Evolutionary conservation across 768 basidiomycete genomes (phyloP), one percentile per base, ranked within the genome.

Genomic region (Boletus rufocinnamomeus): DNA sequence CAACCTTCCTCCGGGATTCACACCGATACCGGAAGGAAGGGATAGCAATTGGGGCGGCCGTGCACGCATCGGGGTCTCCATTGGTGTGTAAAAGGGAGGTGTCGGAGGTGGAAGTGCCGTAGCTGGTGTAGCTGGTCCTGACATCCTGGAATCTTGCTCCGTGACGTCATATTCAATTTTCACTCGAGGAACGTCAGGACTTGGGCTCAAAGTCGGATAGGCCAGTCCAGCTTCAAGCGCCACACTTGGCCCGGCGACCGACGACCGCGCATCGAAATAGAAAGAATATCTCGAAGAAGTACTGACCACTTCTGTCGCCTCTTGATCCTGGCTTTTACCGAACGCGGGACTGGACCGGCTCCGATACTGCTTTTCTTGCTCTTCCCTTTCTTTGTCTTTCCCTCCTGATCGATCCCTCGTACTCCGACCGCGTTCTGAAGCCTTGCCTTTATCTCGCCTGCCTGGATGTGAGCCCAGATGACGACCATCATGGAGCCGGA

Each of bases 401-500:
- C 50, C 60, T 49, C 50, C 25, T 13, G 41, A 35, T 25, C 50
- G 57, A 48, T 64, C 62, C 50, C 49, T 59, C 9, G 54, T 32
- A 14, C 45, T 56, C n/a, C 66, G 61, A 30, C 59, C 64, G 5
- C 60, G 62, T 16, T 67, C 68, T 5, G 47, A 51, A 19, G 48
- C 48, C 61, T 52, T 72, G 17, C 55, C 47, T 49, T 61, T 70
- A 28, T 60, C 60, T 25, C 68, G 64, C 54, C 59, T 74, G 32
- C 66, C 62, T 2, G 28, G 52, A 52, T 72, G 69, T 19, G 69
- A 74, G 25, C 71, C 72, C 46, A 63, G 71, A 65, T 59, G 69
- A 67, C 58, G 80, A 77, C 52, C 59, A 45, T 73, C 73, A 25
- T 73, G 73, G 10, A 98, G 77, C 48, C 88, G 82, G 5, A 98